Evolutionary conservation across 2,329 filamentous ascomycete genomes (phyloP), one percentile per base, ranked within the genome.

Genomic region (Aspergillus sojae): DNA sequence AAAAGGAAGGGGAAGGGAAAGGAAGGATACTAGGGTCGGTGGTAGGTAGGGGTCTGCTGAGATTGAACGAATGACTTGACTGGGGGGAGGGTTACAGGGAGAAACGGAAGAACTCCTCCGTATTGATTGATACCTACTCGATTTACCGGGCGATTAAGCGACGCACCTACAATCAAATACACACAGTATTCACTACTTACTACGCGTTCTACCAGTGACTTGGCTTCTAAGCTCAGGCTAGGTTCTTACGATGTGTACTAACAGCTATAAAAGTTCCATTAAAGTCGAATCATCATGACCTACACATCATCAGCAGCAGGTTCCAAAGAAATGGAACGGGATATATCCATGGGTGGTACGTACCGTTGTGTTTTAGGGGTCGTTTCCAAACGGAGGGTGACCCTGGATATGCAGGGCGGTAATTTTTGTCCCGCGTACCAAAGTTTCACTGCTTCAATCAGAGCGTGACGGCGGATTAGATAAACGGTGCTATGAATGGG

Each of bases 351-450:
- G 34, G 52, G 26, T 39, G 21, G 52, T 55, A 39, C 52, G 32
- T 55, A 41, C 52, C 52, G 52, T 28, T 61, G 12, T 53, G 45
- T 36, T 54, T 39, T 16, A 19, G n/a, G 58, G 58, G 36, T 60
- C 30, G 57, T 65, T 65, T 58, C 62, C 63, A 59, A 60, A 67
- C 65, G 63, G 67, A 52, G 50, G 39, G 30, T 59, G 55, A 67
- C 65, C 65, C 52, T 67, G 67, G 61, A 61, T 65, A 58, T 34
- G 61, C 60, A 56, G 58, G 26, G 41, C 57, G 62, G 64, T 67
- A 66, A 65, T 65, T 66, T 67, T 59, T 57, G 45, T 67, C 62
- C 65, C 63, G 65, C 55, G 63, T 68, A 63, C 54, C 53, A 58
- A 34, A 28, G 43, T 48, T 41, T 26, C 16, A 48, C 48, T 60